Base-by-base conservation (phyloP, 345 rosid genomes). In the Dovyalis caffra region DNA sequence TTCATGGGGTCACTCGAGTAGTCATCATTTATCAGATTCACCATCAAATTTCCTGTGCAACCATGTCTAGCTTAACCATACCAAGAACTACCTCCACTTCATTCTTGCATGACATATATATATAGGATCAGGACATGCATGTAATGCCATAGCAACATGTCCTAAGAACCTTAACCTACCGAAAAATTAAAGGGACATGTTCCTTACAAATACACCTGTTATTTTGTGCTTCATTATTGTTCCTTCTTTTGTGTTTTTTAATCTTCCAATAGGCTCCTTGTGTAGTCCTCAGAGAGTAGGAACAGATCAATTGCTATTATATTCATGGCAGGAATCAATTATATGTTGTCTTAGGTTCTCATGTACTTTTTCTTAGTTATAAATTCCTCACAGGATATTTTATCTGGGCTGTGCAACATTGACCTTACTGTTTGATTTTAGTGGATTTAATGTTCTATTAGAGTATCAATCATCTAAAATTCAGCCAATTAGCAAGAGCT, bases 1-100 rank as follows among this genome's bases (percentile, higher is more conserved):
- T 83, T 81, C 86, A 84, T 77, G 87, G 87, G 83, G 86, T 80
- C 78, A 83, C 57, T 51, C 57, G 6, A 1, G 57, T 51, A 32
- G 83, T 79, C 35, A 76, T 53, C 68, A 23, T 43, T 63, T 51
- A 38, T 63, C 68, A 53, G 38, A 76, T 63, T 65, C 78, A 81
- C 25, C 43, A 29, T 81, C 80, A 77, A 74, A 83, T 74, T 74
- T 78, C 73, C 71, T 72, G 70, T 85, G 78, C 84, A 64, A 73
- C 47, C 12, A 32, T 18, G 51, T 35, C 77, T 63, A 25, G 63
- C 70, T 74, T 49, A 74, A n/a, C 58, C 21, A 8, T n/a, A 49
- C 4, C 29, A 45, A 8, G 5, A 31, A 28, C 33, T 25, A n/a
- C n/a, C n/a, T n/a, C n/a, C n/a, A n/a, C 8, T 11, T 62, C 29